A percentile compares a stretch with the other conserved stretches of the same genome.
Evolutionary conservation across 2,329 filamentous ascomycete species (phyloP).

Genomic region (Colletotrichum magnum): DNA sequence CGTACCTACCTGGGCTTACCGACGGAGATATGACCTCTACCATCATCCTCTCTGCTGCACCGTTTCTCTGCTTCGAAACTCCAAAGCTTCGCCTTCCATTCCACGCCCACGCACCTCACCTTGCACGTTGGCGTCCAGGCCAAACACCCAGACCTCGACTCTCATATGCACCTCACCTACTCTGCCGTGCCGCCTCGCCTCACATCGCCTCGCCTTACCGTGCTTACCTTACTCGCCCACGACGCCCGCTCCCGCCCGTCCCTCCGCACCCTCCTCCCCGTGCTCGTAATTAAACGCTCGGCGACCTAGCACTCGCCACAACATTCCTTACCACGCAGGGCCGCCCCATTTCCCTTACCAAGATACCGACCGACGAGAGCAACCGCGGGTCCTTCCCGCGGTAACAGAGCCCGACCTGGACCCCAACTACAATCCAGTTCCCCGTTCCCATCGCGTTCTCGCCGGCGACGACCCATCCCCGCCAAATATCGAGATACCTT

Average conservation of each 20-base stretch:
- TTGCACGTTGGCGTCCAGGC: conserved; percentile 13
- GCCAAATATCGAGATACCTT: conserved; percentile 64
- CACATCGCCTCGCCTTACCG: conserved; percentile 19
- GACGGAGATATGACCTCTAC: conserved; percentile 13
- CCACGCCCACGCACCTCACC: neutral
- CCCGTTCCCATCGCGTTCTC: conserved; percentile 51
- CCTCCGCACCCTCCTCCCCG: conserved; percentile 17
- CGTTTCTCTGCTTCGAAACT: conserved; percentile 14
- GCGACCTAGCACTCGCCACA: conserved; percentile 37
- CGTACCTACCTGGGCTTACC: no score
- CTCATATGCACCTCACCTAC: conserved; percentile 16
- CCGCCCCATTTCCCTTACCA: conserved; percentile 8
- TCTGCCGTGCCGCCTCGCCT: conserved; percentile 9
- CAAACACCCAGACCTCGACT: conserved; percentile 33
- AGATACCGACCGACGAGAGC: conserved; percentile 37
- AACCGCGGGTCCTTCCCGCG: conserved; percentile 57
- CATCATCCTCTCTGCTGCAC: conserved; percentile 14
- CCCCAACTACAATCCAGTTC: conserved; percentile 48
- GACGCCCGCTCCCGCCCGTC: conserved; percentile 12
- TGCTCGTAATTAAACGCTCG: conserved; percentile 37
- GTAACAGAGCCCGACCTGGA: conserved; percentile 57
- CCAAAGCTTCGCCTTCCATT: conserved; percentile 38
- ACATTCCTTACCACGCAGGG: conserved; percentile 32
- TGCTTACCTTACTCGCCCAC: conserved; percentile 13
- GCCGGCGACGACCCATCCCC: conserved; percentile 75